Conservation (phyloP, 306 rosid species). For the Biancaea sappan region DNA sequence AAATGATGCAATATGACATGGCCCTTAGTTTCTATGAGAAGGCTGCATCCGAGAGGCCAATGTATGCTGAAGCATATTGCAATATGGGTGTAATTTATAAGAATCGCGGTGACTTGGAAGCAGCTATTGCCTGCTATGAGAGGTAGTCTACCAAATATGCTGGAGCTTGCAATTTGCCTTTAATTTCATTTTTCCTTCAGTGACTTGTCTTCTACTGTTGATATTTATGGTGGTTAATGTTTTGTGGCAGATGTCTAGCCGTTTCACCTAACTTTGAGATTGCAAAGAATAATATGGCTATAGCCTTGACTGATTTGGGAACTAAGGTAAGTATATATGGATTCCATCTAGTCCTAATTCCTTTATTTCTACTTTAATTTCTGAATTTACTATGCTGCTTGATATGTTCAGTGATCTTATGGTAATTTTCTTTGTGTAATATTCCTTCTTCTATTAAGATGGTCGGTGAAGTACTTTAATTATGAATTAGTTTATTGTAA, state of each 20-base stretch:
- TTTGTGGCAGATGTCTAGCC: constrained; percentile 80
- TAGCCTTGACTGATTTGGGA: constrained; percentile 98
- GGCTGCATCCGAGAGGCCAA: constrained; percentile 97
- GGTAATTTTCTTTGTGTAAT: background rate
- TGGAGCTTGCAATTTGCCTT: background rate
- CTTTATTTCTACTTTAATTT: background rate
- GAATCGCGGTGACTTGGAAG: constrained; percentile 94
- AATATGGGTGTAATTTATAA: constrained; percentile 98
- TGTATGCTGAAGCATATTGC: constrained; percentile 99
- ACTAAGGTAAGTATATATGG: constrained; percentile 68
- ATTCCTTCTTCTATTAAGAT: background rate
- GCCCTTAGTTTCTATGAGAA: constrained; percentile 95
- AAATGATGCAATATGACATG: constrained; percentile 95
- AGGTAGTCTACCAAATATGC: constrained; percentile 52
- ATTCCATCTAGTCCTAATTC: background rate
- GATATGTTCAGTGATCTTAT: background rate
- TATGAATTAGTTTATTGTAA: background rate
- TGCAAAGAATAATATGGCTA: constrained; percentile 99
- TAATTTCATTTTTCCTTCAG: constrained; percentile 7
- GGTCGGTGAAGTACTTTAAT: constrained; percentile 10
- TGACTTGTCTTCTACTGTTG: constrained; percentile 18
- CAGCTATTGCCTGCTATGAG: constrained; percentile 98
- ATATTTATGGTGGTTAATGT: constrained; percentile 28
- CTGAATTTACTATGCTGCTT: background rate
- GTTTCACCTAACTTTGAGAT: constrained; percentile 99